A percentile compares a stretch with the other conserved stretches of the same genome.
These are phyloP conservation scores for Calonectria montana DNA, from an alignment of 2,329 filamentous ascomycete genomes.

Conservation along the genomic window DNA sequence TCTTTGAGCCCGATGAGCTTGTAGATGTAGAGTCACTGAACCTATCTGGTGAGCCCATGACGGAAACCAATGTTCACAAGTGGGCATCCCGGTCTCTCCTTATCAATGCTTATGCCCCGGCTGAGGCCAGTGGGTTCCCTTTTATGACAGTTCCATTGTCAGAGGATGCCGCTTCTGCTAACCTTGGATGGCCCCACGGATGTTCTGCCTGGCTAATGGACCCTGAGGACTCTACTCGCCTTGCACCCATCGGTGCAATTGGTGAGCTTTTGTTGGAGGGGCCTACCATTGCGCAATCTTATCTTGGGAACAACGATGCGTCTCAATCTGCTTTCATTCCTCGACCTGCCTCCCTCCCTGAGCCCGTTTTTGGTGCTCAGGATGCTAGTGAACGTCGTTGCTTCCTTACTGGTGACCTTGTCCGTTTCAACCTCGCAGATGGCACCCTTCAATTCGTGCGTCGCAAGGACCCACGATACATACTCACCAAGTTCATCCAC, in stretches of 20 bases:
- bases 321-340: neutral
- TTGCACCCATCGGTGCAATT: conserved; percentile 20
- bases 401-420: neutral
- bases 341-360: neutral
- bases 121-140: neutral
- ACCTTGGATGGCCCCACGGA: conserved; percentile 25
- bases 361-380: neutral
- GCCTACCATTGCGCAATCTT: neutral
- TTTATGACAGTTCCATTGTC: neutral
- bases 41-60: conserved; percentile 5
- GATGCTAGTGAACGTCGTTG: neutral
- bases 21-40: conserved; percentile 6
- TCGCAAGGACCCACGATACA: neutral
- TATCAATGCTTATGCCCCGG: conserved; percentile 8
- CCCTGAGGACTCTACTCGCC: conserved; percentile 15
- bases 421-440: neutral
- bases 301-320: neutral
- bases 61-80: neutral
- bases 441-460: neutral
- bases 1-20: conserved; percentile 10
- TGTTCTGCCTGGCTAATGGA: conserved; percentile 26
- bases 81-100: conserved; percentile 6
- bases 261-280: conserved; percentile 4
- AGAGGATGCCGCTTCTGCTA: neutral
- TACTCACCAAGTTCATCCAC: neutral